Conservation (phyloP, 345 rosid species). For the Carallia brachiata region DNA sequence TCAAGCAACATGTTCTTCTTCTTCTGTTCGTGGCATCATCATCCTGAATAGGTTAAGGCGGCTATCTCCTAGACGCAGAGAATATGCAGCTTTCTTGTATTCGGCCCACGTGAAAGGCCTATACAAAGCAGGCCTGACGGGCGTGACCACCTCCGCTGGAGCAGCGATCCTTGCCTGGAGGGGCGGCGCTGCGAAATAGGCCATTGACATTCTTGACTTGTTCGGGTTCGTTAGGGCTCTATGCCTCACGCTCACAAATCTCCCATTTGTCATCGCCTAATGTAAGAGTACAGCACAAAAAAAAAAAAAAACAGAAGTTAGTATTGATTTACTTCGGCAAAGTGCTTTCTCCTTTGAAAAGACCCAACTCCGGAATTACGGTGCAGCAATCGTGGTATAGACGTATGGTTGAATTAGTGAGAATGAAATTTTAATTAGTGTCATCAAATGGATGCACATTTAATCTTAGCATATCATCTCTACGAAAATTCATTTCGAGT, state of each 20-base stretch:
- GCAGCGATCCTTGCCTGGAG: slow-evolving; percentile 44
- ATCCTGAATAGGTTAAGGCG: slow-evolving; percentile 63
- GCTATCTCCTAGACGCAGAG: slow-evolving; percentile 64
- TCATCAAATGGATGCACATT: too few relatives aligned
- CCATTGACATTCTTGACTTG: slow-evolving; percentile 66
- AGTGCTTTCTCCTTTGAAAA: too few relatives aligned
- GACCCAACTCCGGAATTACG: too few relatives aligned
- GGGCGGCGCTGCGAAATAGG: slow-evolving; percentile 74
- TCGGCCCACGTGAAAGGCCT: slow-evolving; percentile 86
- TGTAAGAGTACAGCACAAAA: too few relatives aligned
- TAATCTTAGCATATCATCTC: too few relatives aligned
- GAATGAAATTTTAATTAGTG: too few relatives aligned
- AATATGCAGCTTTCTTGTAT: slow-evolving; percentile 54
- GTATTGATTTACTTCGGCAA: too few relatives aligned
- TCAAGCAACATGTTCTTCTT: slow-evolving; percentile 12
- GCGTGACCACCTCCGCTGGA: slow-evolving; percentile 38
- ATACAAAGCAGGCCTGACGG: slow-evolving; percentile 36
- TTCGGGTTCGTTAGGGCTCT: slow-evolving; percentile 45
- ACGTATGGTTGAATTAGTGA: too few relatives aligned
- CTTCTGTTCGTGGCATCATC: not conserved
- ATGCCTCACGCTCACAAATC: slow-evolving; percentile 77
- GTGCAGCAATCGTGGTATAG: too few relatives aligned
- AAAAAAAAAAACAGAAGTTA: too few relatives aligned
- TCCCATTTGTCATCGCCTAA: slow-evolving; percentile 81
- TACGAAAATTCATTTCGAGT: too few relatives aligned